Conservation (phyloP, 1,284 basidiomycete genomes). For the Clitocybe nebularis region DNA sequence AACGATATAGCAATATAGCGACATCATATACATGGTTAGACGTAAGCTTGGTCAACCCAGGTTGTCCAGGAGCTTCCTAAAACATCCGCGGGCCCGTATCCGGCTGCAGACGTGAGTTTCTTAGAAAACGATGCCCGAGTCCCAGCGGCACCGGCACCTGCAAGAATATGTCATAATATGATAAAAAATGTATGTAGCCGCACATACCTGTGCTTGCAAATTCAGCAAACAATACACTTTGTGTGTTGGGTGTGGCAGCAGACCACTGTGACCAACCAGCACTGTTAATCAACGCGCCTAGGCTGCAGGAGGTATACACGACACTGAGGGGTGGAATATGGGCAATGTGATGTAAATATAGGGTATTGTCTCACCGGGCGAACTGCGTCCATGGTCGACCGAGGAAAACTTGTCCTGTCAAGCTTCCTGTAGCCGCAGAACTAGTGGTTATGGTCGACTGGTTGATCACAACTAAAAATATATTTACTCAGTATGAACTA, state of each 20-base stretch:
- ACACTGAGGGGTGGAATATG: constrained; percentile 11
- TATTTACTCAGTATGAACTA: not conserved
- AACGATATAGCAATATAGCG: too few relatives aligned
- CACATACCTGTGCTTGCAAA: constrained; percentile 23
- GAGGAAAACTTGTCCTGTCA: constrained; percentile 21
- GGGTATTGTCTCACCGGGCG: constrained; percentile 8
- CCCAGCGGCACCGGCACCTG: constrained; percentile 23
- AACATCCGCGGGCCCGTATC: constrained; percentile 23
- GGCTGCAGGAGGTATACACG: constrained; percentile 16
- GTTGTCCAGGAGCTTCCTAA: constrained; percentile 22
- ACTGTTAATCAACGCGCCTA: constrained; percentile 20
- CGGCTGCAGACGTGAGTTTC: constrained; percentile 20
- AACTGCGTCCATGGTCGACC: constrained; percentile 29
- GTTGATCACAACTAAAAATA: constrained; percentile 23
- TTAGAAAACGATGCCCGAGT: constrained; percentile 25
- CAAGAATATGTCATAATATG: not conserved
- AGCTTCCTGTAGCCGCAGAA: constrained; percentile 7
- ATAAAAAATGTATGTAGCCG: not conserved
- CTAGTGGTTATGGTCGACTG: constrained; percentile 8
- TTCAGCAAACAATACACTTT: constrained; percentile 26
- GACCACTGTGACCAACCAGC: constrained; percentile 28
- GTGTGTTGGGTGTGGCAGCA: constrained; percentile 22
- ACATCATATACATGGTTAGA: constrained; percentile 6
- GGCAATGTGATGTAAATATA: not conserved
- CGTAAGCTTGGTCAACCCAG: constrained; percentile 26